Evolutionary conservation across 2,329 filamentous ascomycete species (phyloP).

Genomic region (Sclerotiophoma versabilis): DNA sequence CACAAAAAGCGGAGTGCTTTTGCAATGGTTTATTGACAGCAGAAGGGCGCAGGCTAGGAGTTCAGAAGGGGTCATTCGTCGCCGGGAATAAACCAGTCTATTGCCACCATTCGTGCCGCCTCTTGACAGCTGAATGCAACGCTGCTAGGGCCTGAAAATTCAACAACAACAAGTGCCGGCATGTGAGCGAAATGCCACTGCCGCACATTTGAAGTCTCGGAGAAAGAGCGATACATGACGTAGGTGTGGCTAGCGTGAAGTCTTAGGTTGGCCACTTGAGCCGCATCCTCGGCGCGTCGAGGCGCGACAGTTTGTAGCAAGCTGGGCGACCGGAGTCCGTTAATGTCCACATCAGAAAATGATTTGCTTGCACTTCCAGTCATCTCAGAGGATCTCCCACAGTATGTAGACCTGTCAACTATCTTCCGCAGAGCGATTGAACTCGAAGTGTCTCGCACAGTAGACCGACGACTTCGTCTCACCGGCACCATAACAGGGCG

Average conservation of each 20-base stretch:
- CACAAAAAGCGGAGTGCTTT: no score
- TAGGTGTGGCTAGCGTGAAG: not conserved
- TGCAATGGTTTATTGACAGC: no score
- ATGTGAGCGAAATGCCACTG: slow-evolving; percentile 1
- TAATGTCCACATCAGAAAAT: no score
- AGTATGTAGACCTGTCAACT: not conserved
- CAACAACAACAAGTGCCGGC: not conserved
- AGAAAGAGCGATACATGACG: slow-evolving; percentile 16
- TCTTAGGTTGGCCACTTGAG: not conserved
- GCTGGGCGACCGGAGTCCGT: no score
- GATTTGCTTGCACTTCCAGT: no score
- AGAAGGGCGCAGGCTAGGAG: no score
- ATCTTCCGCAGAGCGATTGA: not conserved
- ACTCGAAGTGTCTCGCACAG: not conserved
- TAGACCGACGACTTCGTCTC: not conserved
- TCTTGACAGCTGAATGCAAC: not conserved
- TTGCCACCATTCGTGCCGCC: not conserved
- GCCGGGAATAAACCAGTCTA: not conserved
- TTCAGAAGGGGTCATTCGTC: no score
- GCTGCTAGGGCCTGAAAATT: not conserved
- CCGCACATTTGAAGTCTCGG: not conserved
- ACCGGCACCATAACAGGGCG: not conserved
- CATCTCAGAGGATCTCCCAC: no score
- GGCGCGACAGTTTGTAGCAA: not conserved
- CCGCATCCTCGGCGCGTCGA: slow-evolving; percentile 3